A percentile compares a stretch with the other conserved stretches of the same genome.
Evolutionary conservation across 2,329 filamentous ascomycete genomes (phyloP).

Genomic region (Ophiostoma pallidulum): DNA sequence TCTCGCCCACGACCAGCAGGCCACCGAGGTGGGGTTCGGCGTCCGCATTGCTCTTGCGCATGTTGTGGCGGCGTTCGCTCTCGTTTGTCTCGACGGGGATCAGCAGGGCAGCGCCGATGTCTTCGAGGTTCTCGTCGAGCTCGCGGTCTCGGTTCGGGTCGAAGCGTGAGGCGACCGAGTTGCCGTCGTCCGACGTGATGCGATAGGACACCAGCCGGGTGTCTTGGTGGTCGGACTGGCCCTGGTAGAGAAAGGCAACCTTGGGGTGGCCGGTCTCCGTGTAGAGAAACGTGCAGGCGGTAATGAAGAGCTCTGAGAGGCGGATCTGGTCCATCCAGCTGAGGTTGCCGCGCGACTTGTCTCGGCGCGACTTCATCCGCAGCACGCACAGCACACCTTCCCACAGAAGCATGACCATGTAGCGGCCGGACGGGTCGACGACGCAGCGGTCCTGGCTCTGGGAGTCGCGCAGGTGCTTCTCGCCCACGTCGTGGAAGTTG

Average conservation of each 20-base stretch:
- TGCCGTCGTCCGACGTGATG: constrained; percentile 48
- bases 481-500: constrained; percentile 42
- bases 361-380: constrained; percentile 39
- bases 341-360: constrained; percentile 33
- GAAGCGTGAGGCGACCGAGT: constrained; percentile 44
- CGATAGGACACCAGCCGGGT: constrained; percentile 50
- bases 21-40: constrained; percentile 56
- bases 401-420: constrained; percentile 50
- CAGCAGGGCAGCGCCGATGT: constrained; percentile 48
- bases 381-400: constrained; percentile 49
- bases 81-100: constrained; percentile 51
- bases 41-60: constrained; percentile 40
- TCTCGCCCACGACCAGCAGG: constrained; percentile 68
- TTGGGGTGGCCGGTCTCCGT: constrained; percentile 49
- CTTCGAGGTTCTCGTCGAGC: constrained; percentile 42
- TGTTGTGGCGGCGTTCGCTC: constrained; percentile 50
- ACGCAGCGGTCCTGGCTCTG: constrained; percentile 76
- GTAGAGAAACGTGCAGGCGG: constrained; percentile 47
- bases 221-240: constrained; percentile 40
- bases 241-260: constrained; percentile 50
- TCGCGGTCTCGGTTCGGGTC: constrained; percentile 46
- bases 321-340: constrained; percentile 45
- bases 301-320: constrained; percentile 51
- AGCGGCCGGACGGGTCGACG: constrained; percentile 67
- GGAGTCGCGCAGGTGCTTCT: constrained; percentile 61